Evolutionary conservation across 2,329 filamentous ascomycete species (phyloP), one percentile per base, ranked within the genome.

Genomic region (Truncatella angustata): DNA sequence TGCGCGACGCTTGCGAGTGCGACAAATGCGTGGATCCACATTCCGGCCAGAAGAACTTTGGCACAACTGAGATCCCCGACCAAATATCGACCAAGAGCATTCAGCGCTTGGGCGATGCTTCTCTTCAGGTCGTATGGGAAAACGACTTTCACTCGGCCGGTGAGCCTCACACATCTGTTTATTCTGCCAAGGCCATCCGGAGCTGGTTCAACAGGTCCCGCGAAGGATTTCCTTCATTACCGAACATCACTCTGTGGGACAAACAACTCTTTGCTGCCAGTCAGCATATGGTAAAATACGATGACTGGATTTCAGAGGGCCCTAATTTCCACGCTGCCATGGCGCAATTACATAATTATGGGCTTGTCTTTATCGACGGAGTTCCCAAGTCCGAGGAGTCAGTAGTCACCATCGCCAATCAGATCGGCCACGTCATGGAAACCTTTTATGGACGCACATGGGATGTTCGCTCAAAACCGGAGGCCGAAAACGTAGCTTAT

Each of bases 371-470:
- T 67, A 69, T 97, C 24, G 82, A 80, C 45, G 80, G 83, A 54
- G 86, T 96, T 5, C 92, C 93, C 0, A 74, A 84, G 9, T 79
- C 81, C 14, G 81, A 87, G 55, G 70, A 77, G 1, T 79, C 84
- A 4, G 87, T 97, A 4, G 78, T 82, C 35, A 71, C 76, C 20
- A 84, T 97, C 53, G 88, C 85, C 2, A 75, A 77, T 4, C 82
- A 85, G 48, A 88, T 97, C 54, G 92, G 91, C 1, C 82, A 82
- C 30, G 73, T 97, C 23, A 88, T 91, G 63, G 85, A 91, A 61
- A 94, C 92, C 6, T 94, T 97, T 66, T 97, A 97, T 69, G 94
- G 94, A 37, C 77, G 80, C 60, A 96, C 91, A 0, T 97, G 92
- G 85, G 88, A 97, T 69, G 93, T 97, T 11, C 82, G 85, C 50